Base-by-base conservation (phyloP, 805 yeast species). In the Tetrapisispora namnaoensis region DNA sequence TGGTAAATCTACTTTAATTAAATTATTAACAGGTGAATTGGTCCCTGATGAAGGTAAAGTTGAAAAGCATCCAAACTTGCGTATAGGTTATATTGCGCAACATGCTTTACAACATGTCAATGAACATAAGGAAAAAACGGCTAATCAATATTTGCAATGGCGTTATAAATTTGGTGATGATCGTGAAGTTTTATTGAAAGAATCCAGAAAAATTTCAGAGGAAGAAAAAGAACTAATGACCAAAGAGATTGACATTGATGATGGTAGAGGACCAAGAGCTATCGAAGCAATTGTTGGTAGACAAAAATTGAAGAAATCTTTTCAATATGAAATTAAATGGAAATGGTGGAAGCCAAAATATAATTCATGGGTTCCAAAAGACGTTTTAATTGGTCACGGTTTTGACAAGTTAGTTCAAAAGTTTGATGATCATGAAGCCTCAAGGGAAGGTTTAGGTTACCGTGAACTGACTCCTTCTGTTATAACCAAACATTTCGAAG, bases 371-470 rank as follows among this genome's bases (percentile, higher is more conserved):
- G 86, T 93, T 63, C 79, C 96, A 41, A 83, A 84, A 60, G 99
- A 91, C 52, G 71, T 73, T 35, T 74, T 91, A 54, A 61, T 87
- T 39, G 91, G 82, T 68, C 80, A 86, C 64, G 95, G 98, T 51
- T 89, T 89, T 64, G 83, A 79, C 53, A 89, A 88, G 75, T 72
- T 93, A 63, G 95, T 91, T 55, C 96, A 91, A 70, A 91, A 86
- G 68, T 95, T 93, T 59, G 99, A 91, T 73, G 97, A 93, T 77
- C 96, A 90, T 72, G 99, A 93, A 76, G 96, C 99, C 55, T 88
- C 96, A 43, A 89, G 98, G 73, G 96, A 95, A 71, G 99, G 99
- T 81, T 77, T 91, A 56, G 98, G 97, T 63, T 91, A 91, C 79
- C 85, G 99, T 76, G 93, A 95, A 57, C 76, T 91, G 63, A 78